These are phyloP conservation scores for Schizophyllum amplum DNA, from an alignment of 1,284 basidiomycete genomes.

Conservation along the genomic window DNA sequence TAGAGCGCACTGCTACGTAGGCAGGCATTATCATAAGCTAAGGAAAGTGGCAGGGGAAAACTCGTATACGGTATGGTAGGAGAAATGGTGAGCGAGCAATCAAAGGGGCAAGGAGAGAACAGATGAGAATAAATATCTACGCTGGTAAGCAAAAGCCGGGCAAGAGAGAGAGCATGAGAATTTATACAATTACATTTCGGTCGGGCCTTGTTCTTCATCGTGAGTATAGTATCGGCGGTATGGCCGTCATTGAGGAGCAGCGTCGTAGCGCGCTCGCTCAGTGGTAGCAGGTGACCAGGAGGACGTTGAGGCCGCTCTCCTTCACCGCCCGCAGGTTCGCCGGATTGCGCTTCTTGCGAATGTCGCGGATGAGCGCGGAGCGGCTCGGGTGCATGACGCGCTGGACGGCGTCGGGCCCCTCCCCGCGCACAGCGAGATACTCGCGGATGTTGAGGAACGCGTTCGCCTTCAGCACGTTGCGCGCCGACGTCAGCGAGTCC, in stretches of 20 bases:
- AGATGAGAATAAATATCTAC: not conserved
- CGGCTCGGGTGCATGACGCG: slow-evolving; percentile 53
- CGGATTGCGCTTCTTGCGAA: slow-evolving; percentile 37
- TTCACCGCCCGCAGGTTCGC: slow-evolving; percentile 53
- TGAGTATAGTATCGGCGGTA: no score
- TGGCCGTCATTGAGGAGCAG: not conserved
- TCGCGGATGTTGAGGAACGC: slow-evolving; percentile 66
- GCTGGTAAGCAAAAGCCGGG: not conserved
- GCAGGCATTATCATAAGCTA: not conserved
- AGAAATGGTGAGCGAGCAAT: not conserved
- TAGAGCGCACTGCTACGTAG: not conserved
- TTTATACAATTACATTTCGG: not conserved
- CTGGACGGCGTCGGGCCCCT: slow-evolving; percentile 55
- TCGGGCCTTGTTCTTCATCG: no score
- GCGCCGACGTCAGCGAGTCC: slow-evolving; percentile 49
- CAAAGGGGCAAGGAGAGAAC: not conserved
- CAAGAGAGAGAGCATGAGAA: not conserved
- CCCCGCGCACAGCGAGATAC: slow-evolving; percentile 56
- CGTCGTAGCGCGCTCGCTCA: not conserved
- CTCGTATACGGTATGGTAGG: not conserved
- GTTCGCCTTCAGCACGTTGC: slow-evolving; percentile 50
- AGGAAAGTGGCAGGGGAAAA: not conserved
- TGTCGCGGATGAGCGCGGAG: slow-evolving; percentile 48
- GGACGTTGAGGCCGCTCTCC: slow-evolving; percentile 50
- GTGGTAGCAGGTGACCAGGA: slow-evolving; percentile 35